Evolutionary conservation across 176 grass and related monocot species (phyloP), one percentile per base, ranked within the genome.

Genomic region (Stipa capillata): DNA sequence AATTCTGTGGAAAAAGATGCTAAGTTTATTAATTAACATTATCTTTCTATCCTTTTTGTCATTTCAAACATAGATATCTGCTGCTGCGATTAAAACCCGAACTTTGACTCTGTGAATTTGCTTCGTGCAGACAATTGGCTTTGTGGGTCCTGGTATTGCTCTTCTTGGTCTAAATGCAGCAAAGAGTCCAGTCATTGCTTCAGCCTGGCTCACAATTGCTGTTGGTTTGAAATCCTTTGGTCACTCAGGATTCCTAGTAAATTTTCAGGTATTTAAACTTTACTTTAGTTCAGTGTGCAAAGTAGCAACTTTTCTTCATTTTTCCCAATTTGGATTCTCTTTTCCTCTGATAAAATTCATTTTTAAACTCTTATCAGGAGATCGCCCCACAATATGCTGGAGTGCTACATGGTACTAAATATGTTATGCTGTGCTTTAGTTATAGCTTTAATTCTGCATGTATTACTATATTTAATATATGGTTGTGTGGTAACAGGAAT

Each of bases 171-270:
- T 98, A 57, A 98, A 94, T 78, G 76, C 83, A 56, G 92, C 96
- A 47, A 98, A 87, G 74, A 93, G 10, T 81, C 96, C 92, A 74
- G 50, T 84, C 4, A 55, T 72, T 57, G 96, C 92, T 86, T 98
- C 96, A 51, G 92, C 83, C 51, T 98, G 96, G 96, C 89, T 98
- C 78, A 94, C 92, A 8, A 8, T 83, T 70, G 96, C 96, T 63
- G 91, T 98, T 79, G 92, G 96, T 64, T 83, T 98, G 81, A 94
- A 80, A 79, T 98, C 96, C 44, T 98, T 98, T n/a, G 86, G 96
- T 39, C 92, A 98, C 78, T 92, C 96, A 41, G 96, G 96, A 87
- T 98, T 98, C 68, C 79, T 98, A 79, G 96, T 98, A 45, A 98
- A 98, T 74, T 69, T 98, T 76, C 96, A 98, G 95, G 95, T 97